phyloP scores from a whole-genome alignment of 805 yeast genomes.

The Starmerella bombi region DNA sequence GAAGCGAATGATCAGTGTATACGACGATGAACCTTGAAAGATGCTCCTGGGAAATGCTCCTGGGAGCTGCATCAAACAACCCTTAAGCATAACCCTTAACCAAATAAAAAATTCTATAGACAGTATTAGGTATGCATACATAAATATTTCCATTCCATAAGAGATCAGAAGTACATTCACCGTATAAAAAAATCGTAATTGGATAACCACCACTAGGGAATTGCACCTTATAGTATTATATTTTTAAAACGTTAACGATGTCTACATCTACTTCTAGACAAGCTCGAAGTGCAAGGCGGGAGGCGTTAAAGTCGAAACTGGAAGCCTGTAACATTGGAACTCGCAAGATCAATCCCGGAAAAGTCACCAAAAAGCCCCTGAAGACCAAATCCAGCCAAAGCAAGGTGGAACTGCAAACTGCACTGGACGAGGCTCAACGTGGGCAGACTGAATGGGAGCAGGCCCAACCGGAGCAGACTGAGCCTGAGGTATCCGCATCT shows the following conservation, averaged over 20 bases:
- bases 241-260: background rate
- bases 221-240: background rate
- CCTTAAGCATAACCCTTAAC: background rate
- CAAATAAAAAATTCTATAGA: background rate
- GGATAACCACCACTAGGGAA: background rate
- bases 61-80: background rate
- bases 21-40: too few species aligned
- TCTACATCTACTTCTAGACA: conserved; percentile 1
- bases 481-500: background rate
- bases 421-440: background rate
- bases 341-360: background rate
- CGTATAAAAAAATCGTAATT: too few species aligned
- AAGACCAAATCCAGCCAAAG: background rate
- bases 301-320: conserved; percentile 5
- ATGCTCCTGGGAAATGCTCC: too few species aligned
- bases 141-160: background rate
- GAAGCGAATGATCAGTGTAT: too few species aligned
- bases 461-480: background rate
- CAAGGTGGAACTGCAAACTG: background rate
- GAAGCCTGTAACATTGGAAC: background rate
- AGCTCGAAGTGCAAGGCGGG: conserved; percentile 14
- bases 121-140: background rate
- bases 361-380: background rate
- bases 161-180: too few species aligned
- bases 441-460: too few species aligned